Base-by-base conservation (phyloP, 2,329 filamentous ascomycete species). In the Torrubiellomyces zombiae region DNA sequence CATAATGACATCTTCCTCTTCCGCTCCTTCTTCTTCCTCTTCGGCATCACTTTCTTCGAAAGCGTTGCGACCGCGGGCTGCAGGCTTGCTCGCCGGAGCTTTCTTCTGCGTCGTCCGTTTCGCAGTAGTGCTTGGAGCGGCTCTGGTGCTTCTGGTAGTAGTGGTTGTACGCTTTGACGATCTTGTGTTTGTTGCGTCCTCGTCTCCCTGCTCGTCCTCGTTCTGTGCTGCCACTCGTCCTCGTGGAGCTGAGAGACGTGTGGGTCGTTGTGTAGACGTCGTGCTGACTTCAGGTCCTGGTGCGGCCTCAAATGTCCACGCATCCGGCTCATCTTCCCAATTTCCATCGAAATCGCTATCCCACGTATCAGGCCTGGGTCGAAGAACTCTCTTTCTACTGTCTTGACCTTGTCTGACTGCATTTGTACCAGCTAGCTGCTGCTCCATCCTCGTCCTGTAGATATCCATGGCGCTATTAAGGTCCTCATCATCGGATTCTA, bases 341-440 rank as follows among this genome's bases (percentile, higher is more conserved):
- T 64, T 63, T 0, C 85, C 89, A 24, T 93, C 76, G 14, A 85
- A 56, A 35, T 95, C 86, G n/a, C 71, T 80, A 42, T 95, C 82
- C 83, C 85, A 95, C 3, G 60, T 62, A 8, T 69, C 65, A 2
- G 86, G 86, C 45, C 74, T 80, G 1, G 80, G 74, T 44, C 79
- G 86, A 31, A 79, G 58, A 6, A 51, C 38, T 5, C 51, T 40
- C 17, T 46, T 48, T 9, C 44, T 34, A 58, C 69, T 29, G 20
- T 32, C 22, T 16, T n/a, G 14, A 9, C 18, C 27, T 31, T 9
- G 23, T 38, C 60, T 63, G 21, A 24, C 51, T 36, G 41, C 49
- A 67, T 18, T 70, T 44, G 22, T 80, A 10, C 65, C 67, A 9
- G 63, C 60, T 42, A 83, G 86, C 38, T 71, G 53, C 24, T 74